Conservation (phyloP, 1,139 yeast genomes). For the Debaryomyces subglobosus region DNA sequence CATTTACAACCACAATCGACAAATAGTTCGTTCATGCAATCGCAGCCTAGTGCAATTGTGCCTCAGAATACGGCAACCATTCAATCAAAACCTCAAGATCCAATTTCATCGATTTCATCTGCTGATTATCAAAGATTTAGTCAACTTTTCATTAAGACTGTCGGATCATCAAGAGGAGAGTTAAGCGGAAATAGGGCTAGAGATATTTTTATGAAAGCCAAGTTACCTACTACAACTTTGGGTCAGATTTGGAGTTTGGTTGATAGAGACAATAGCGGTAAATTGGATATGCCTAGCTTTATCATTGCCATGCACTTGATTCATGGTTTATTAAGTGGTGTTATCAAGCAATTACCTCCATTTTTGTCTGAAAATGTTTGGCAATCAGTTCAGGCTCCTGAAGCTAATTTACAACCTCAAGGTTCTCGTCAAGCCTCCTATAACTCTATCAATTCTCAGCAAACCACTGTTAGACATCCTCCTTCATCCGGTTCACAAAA, state of each 20-base stretch:
- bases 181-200: conserved; percentile 79
- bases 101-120: conserved; percentile 63
- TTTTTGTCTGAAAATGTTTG: conserved; percentile 68
- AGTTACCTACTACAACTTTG: conserved; percentile 70
- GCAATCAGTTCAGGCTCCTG: conserved; percentile 49
- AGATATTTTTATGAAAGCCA: conserved; percentile 85
- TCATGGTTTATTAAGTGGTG: conserved; percentile 75
- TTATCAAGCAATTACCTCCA: conserved; percentile 68
- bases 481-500: conserved; percentile 15
- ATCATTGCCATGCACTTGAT: conserved; percentile 94
- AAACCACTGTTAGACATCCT: conserved; percentile 42
- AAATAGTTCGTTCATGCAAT: conserved; percentile 49
- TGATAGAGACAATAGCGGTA: conserved; percentile 75
- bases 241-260: conserved; percentile 91
- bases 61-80: conserved; percentile 37
- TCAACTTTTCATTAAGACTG: conserved; percentile 73
- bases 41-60: conserved; percentile 44
- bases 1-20: conserved; percentile 41
- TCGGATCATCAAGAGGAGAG: conserved; percentile 51
- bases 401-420: conserved; percentile 13
- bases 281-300: conserved; percentile 72
- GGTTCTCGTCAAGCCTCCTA: conserved; percentile 42
- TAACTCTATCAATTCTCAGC: conserved; percentile 57
- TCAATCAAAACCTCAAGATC: conserved; percentile 36
- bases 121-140: conserved; percentile 73